A percentile compares a stretch with the other conserved stretches of the same genome.
phyloP scores from a whole-genome alignment of 345 rosid species.

The Combretum micranthum region DNA sequence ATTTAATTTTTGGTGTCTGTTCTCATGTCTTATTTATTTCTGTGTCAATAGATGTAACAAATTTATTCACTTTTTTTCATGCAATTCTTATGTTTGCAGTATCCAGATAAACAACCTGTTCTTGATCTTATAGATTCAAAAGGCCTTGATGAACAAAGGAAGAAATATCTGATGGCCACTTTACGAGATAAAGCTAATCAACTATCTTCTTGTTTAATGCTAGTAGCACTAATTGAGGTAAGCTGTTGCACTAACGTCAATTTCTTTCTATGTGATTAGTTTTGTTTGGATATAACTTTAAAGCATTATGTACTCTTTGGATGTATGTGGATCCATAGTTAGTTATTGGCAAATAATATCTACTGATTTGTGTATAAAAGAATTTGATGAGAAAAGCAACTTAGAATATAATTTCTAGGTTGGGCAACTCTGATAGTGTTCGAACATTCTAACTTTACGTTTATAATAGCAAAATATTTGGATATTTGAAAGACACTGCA shows the following conservation, averaged over 20 bases:
- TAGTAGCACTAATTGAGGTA: constrained; percentile 91
- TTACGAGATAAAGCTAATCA: constrained; percentile 53
- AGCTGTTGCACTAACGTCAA: constrained; percentile 1
- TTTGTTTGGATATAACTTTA: neutral
- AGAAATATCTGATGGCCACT: constrained; percentile 40
- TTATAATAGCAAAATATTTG: no score
- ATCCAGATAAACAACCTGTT: constrained; percentile 68
- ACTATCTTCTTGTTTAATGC: constrained; percentile 65
- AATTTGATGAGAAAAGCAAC: no score
- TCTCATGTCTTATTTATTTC: neutral
- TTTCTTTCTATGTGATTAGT: neutral
- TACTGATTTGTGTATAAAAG: no score
- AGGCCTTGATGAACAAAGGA: constrained; percentile 78
- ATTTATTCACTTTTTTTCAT: constrained; percentile 1
- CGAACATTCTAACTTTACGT: no score
- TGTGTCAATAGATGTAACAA: neutral
- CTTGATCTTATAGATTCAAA: constrained; percentile 61
- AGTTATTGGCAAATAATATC: no score
- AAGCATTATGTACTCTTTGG: neutral
- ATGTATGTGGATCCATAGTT: neutral
- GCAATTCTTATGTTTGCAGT: constrained; percentile 26
- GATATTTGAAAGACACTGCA: no score
- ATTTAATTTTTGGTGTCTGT: no score
- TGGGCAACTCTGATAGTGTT: no score
- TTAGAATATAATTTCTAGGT: no score